Evolutionary conservation across 2,329 filamentous ascomycete species (phyloP).

Genomic region (Thelonectria olida): DNA sequence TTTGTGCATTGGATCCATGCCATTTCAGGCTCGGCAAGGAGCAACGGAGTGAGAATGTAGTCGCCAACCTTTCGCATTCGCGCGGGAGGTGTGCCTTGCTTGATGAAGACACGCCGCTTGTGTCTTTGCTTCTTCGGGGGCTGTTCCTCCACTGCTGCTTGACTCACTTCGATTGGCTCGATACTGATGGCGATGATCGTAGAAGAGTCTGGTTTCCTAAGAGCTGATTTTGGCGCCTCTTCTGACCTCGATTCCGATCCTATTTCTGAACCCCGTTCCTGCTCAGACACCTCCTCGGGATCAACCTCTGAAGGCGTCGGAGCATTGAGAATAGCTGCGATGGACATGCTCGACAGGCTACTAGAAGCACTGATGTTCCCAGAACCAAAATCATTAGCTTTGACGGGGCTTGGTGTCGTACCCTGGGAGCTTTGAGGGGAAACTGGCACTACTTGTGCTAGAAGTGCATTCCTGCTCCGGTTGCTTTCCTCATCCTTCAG

Average conservation of each 20-base stretch:
- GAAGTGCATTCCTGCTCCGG: conserved; percentile 9
- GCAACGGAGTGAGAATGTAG: conserved; percentile 81
- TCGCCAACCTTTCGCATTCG: conserved; percentile 71
- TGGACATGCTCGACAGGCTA: conserved; percentile 43
- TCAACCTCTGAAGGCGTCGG: conserved; percentile 30
- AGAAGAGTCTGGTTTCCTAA: conserved; percentile 20
- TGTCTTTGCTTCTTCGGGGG: conserved; percentile 46
- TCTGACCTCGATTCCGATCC: neutral
- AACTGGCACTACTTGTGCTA: conserved; percentile 33
- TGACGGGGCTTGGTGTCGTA: conserved; percentile 32
- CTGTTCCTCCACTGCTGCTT: conserved; percentile 21
- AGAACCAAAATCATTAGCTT: neutral
- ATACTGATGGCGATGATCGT: conserved; percentile 36
- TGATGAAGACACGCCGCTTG: conserved; percentile 46
- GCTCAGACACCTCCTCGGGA: conserved; percentile 20
- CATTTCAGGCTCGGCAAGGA: conserved; percentile 78
- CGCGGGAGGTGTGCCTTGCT: conserved; percentile 45
- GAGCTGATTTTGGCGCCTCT: neutral
- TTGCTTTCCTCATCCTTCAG: conserved; percentile 19
- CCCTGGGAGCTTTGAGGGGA: conserved; percentile 44
- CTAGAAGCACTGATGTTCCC: conserved; percentile 18
- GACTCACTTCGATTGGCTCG: conserved; percentile 30
- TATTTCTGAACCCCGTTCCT: neutral
- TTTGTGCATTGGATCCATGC: conserved; percentile 91
- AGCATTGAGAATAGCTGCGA: conserved; percentile 45